These are phyloP conservation scores for Diddensiella transvaalensis DNA, from an alignment of 805 yeast genomes.

Conservation along the genomic window DNA sequence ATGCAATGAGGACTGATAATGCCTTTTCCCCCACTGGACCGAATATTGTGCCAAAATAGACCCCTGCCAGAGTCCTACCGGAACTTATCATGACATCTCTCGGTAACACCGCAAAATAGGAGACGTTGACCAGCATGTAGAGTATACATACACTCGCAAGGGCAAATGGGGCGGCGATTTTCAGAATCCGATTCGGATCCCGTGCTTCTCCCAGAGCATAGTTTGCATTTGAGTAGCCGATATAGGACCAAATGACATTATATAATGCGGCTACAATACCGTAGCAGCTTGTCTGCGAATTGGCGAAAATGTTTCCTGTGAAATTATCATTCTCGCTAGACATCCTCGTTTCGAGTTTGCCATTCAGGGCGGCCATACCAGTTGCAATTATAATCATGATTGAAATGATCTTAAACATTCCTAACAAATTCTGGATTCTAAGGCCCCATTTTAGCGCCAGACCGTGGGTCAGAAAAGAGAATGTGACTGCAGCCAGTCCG, in stretches of 20 bases:
- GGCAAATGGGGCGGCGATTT: constrained; percentile 72
- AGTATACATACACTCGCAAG: constrained; percentile 56
- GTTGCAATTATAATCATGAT: constrained; percentile 66
- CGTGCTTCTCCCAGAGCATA: constrained; percentile 78
- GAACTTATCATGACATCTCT: constrained; percentile 47
- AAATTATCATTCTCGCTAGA: neutral
- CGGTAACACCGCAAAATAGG: constrained; percentile 53
- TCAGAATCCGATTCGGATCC: constrained; percentile 67
- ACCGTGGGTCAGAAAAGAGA: constrained; percentile 63
- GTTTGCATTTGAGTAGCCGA: constrained; percentile 80
- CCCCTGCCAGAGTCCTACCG: constrained; percentile 70
- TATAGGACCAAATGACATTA: constrained; percentile 80
- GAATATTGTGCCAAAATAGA: constrained; percentile 69
- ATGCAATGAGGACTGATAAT: constrained; percentile 73
- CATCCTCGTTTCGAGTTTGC: constrained; percentile 42
- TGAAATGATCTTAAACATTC: constrained; percentile 69
- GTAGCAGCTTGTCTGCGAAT: constrained; percentile 35
- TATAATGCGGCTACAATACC: constrained; percentile 63
- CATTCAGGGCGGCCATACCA: constrained; percentile 82
- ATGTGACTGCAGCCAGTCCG: constrained; percentile 70
- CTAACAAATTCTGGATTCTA: constrained; percentile 60
- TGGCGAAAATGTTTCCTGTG: constrained; percentile 44
- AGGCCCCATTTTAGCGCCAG: constrained; percentile 63
- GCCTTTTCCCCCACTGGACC: constrained; percentile 68
- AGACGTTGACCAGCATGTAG: constrained; percentile 72